Percentiles rank a stretch among this genome's conserved stretches.
phyloP scores from a whole-genome alignment of 345 rosid species.

The Salix purpurea region DNA sequence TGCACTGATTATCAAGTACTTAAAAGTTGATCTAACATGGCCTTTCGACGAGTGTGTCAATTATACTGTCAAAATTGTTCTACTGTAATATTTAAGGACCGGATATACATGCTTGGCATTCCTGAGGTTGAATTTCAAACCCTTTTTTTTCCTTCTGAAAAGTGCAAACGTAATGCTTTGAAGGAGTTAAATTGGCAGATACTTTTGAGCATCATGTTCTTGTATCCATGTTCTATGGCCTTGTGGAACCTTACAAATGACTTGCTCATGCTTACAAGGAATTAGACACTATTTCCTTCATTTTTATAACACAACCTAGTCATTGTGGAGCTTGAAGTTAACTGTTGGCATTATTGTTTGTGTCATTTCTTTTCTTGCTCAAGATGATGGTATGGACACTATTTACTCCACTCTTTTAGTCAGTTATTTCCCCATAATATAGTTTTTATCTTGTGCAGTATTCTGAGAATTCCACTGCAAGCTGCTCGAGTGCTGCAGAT shows the following conservation, averaged over 20 bases:
- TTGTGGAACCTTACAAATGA: too few species aligned
- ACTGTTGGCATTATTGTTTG: too few species aligned
- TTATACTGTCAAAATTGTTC: not conserved
- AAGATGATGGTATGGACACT: too few species aligned
- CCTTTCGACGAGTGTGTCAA: not conserved
- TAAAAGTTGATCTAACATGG: not conserved
- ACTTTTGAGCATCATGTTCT: too few species aligned
- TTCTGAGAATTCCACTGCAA: not conserved
- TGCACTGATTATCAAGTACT: not conserved
- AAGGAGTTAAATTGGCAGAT: not conserved
- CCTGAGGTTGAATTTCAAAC: not conserved
- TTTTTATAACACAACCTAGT: too few species aligned
- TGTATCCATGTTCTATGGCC: too few species aligned
- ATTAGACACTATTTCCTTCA: too few species aligned
- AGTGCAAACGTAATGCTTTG: not conserved
- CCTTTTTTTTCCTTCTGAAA: not conserved
- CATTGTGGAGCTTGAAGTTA: too few species aligned
- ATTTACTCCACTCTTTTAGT: too few species aligned
- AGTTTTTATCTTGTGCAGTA: slow-evolving; percentile 8
- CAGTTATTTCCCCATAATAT: not conserved
- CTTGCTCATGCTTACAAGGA: too few species aligned
- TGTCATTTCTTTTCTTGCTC: too few species aligned
- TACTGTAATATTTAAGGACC: not conserved
- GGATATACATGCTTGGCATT: too few species aligned
- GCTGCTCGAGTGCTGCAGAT: slow-evolving; percentile 14